Evolutionary conservation across 306 rosid genomes (phyloP), one percentile per base, ranked within the genome.

Genomic region (Rubus parviflorus): DNA sequence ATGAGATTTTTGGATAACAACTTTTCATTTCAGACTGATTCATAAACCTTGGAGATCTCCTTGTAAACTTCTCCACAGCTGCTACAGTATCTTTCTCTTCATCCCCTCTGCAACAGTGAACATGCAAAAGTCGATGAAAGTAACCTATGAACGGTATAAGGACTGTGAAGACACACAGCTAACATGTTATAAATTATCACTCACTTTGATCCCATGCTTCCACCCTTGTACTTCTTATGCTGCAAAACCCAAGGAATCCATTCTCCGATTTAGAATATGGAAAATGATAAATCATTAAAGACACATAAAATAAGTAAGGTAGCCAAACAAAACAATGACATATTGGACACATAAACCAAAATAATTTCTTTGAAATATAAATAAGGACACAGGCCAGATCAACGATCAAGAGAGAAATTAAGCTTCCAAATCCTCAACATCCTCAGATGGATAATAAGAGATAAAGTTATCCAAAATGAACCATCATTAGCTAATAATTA

Each of bases 141-240:
- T 82, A 22, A 54, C 71, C 73, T 30, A 77, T 72, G 70, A 15
- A 54, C 38, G 43, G 19, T 35, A n/a, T 35, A 57, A 73, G 56
- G 52, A 72, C 42, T 17, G 63, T 37, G 42, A 75, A 71, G 46
- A 46, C 71, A 77, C 58, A 35, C 35, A 56, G 70, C 54, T 75
- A 52, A 79, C 58, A 74, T 58, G 79, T 62, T 74, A 65, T 14
- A 57, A 72, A 80, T 66, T 57, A 74, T 66, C 76, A 88, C 96
- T 91, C 89, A 89, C 96, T 66, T 81, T 65, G 71, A 64, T 74
- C 73, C 75, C 80, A 77, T 82, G 75, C 79, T 79, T 69, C 82
- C 86, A 70, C 78, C 51, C 66, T 80, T 70, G 66, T 73, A 56
- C 75, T 66, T 80, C 68, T 75, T 72, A 79, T 74, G 74, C 96